These are phyloP conservation scores for Nicotiana obtusifolia DNA, from an alignment of 257 asterid species.

Conservation along the genomic window DNA sequence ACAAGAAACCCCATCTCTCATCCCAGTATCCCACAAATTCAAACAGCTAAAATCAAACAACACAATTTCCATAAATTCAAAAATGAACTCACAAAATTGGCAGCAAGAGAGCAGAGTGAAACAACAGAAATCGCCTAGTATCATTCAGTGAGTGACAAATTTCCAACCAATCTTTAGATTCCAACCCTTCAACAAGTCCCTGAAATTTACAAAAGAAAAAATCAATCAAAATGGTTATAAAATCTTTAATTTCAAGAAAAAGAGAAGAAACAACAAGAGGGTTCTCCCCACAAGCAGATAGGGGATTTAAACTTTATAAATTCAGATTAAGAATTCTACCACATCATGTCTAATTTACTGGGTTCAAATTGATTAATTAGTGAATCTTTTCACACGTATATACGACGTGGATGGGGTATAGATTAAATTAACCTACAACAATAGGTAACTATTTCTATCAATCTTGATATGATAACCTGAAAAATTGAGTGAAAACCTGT, in stretches of 20 bases:
- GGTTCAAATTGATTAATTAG: no score
- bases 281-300: neutral
- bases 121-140: slow-evolving; percentile 63
- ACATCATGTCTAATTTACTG: no score
- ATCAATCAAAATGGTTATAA: neutral
- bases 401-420: no score
- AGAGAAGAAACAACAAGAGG: neutral
- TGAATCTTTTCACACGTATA: no score
- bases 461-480: no score
- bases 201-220: slow-evolving; percentile 16
- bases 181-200: slow-evolving; percentile 80
- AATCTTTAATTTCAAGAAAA: neutral
- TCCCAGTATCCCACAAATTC: neutral
- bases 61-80: neutral
- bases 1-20: neutral
- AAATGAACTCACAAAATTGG: slow-evolving; percentile 57
- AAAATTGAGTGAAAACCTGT: no score
- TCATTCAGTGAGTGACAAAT: slow-evolving; percentile 85
- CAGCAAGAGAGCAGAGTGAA: slow-evolving; percentile 55
- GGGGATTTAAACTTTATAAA: no score
- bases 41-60: neutral
- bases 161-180: slow-evolving; percentile 92
- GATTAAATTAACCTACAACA: no score
- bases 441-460: no score
- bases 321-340: no score